phyloP scores from a whole-genome alignment of 768 basidiomycete genomes.

The Trametopsis cervina region DNA sequence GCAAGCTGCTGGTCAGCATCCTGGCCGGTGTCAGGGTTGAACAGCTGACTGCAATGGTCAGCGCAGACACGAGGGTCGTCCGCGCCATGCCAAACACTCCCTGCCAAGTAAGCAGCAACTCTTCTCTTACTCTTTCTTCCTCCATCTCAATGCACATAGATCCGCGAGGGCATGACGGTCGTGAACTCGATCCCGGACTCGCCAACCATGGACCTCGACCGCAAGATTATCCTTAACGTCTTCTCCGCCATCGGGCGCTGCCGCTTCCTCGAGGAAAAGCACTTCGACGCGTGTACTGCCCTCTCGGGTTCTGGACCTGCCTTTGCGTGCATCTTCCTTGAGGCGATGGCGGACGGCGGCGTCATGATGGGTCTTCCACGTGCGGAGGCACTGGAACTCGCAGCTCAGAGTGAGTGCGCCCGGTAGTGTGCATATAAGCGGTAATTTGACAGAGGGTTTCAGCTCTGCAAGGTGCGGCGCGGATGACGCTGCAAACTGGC shows the following conservation, averaged over 20 bases:
- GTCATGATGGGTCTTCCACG: constrained; percentile 99
- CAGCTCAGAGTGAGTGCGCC: constrained; percentile 81
- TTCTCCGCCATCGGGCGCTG: constrained; percentile 97
- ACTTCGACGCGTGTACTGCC: constrained; percentile 98
- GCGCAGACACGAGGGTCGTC: constrained; percentile 73
- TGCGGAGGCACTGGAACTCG: constrained; percentile 88
- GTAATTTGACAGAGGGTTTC: constrained; percentile 4
- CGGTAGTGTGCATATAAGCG: too few relatives aligned
- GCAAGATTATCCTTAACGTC: constrained; percentile 77
- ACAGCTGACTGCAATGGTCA: constrained; percentile 73
- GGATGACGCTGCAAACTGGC: constrained; percentile 88
- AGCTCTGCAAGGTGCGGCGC: constrained; percentile 95
- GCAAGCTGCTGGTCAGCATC: constrained; percentile 93
- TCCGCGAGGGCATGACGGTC: constrained; percentile 98
- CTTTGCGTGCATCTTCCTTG: constrained; percentile 92
- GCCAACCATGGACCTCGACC: constrained; percentile 49
- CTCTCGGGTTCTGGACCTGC: constrained; percentile 95
- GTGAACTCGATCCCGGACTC: constrained; percentile 65
- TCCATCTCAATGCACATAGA: constrained; percentile 39
- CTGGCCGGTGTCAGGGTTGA: constrained; percentile 91
- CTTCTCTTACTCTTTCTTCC: neutral
- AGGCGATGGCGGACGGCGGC: constrained; percentile 98
- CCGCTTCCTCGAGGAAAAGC: constrained; percentile 95
- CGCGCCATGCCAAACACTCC: constrained; percentile 99
- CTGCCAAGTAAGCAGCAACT: constrained; percentile 58